These are phyloP conservation scores for Alternaria triticimaculans DNA, from an alignment of 2,329 filamentous ascomycete genomes.

Conservation along the genomic window DNA sequence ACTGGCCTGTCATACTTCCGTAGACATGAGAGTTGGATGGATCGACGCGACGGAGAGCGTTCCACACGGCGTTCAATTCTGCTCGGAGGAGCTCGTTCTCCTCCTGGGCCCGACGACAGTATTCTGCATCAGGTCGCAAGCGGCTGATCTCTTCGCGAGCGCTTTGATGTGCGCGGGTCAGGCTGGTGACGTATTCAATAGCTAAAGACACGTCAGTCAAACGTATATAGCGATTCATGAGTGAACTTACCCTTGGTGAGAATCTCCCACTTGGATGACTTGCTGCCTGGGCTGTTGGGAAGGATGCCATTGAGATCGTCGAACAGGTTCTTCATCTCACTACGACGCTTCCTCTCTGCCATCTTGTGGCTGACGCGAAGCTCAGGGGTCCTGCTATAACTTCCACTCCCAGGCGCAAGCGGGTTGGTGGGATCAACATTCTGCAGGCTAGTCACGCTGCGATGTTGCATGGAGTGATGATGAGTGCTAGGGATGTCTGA, in stretches of 20 bases:
- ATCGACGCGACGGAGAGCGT: constrained; percentile 55
- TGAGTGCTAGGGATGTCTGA: constrained; percentile 61
- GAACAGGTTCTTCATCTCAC: constrained; percentile 88
- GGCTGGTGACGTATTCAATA: constrained; percentile 57
- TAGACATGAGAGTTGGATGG: constrained; percentile 56
- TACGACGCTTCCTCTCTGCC: constrained; percentile 80
- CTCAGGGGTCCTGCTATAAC: constrained; percentile 83
- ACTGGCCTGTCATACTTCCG: constrained; percentile 53
- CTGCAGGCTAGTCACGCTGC: constrained; percentile 70
- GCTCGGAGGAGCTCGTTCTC: constrained; percentile 57
- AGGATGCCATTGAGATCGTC: constrained; percentile 80
- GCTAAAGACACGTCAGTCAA: constrained; percentile 43
- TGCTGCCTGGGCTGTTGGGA: constrained; percentile 80
- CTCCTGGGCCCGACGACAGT: constrained; percentile 52
- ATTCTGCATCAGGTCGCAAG: constrained; percentile 54
- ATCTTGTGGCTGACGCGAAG: constrained; percentile 84
- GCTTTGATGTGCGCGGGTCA: constrained; percentile 49
- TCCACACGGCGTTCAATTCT: constrained; percentile 55
- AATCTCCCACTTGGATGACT: constrained; percentile 90
- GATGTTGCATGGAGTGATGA: constrained; percentile 78
- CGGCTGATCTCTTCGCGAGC: constrained; percentile 49
- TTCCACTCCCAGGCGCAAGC: constrained; percentile 65
- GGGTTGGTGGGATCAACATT: constrained; percentile 64
- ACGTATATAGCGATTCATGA: not conserved
- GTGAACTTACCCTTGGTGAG: constrained; percentile 75